These are phyloP conservation scores for Nemania bipapillata DNA, from an alignment of 2,329 filamentous ascomycete species.

Conservation along the genomic window DNA sequence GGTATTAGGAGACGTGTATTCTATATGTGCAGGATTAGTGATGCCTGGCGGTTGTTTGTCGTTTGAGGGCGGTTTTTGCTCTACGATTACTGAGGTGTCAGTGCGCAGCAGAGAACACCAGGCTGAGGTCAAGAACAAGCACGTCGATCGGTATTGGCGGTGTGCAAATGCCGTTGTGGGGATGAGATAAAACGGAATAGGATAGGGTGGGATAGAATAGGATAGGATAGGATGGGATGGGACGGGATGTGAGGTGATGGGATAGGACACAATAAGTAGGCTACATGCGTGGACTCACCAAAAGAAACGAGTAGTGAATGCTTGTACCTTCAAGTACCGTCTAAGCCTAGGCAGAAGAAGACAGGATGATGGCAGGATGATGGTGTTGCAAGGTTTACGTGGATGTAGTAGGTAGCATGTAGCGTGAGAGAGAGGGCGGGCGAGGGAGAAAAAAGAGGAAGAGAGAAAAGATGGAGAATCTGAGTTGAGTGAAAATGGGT, in stretches of 20 bases:
- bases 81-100: slow-evolving; percentile 5
- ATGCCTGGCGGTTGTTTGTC: background rate
- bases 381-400: slow-evolving; percentile 19
- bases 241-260: background rate
- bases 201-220: background rate
- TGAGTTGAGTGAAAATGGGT: slow-evolving; percentile 21
- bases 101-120: slow-evolving; percentile 21
- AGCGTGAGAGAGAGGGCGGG: background rate
- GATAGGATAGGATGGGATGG: background rate
- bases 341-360: slow-evolving; percentile 14
- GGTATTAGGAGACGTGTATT: background rate
- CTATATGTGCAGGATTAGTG: background rate
- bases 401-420: background rate
- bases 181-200: slow-evolving; percentile 8
- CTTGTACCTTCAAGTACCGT: slow-evolving; percentile 8
- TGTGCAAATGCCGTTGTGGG: slow-evolving; percentile 33
- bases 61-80: slow-evolving; percentile 5
- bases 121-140: slow-evolving; percentile 32
- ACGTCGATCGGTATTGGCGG: slow-evolving; percentile 29
- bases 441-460: background rate
- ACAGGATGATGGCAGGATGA: slow-evolving; percentile 32
- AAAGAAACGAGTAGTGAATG: background rate
- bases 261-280: background rate
- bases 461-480: slow-evolving; percentile 32
- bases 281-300: slow-evolving; percentile 6